A percentile compares a stretch with the other conserved stretches of the same genome.
Conservation (phyloP, 768 basidiomycete species). For the Mycena olivaceomarginata region DNA sequence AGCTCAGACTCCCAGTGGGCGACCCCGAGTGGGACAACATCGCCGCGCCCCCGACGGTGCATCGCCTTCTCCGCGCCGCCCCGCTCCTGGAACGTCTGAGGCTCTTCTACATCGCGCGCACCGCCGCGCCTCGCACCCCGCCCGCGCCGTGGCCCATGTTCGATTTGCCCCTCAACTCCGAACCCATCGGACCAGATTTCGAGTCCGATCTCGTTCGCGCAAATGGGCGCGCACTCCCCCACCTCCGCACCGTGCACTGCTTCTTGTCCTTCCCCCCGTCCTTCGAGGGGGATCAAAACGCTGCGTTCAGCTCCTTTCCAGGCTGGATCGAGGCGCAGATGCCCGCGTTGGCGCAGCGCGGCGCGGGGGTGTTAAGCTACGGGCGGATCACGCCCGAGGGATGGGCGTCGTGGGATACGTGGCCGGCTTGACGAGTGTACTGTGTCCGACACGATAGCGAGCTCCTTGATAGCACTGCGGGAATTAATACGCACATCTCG, state of each 20-base stretch:
- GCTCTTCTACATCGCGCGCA: background rate
- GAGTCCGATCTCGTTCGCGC: too few species aligned
- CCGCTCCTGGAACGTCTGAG: background rate
- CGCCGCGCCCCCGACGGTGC: background rate
- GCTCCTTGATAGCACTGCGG: background rate
- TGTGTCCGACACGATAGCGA: too few species aligned
- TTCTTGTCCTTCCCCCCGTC: background rate
- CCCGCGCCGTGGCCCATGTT: background rate
- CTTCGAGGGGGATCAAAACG: background rate
- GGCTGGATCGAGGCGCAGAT: background rate
- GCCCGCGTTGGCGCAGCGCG: background rate
- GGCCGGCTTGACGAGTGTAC: background rate
- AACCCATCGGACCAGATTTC: too few species aligned
- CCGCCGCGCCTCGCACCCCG: background rate
- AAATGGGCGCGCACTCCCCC: background rate
- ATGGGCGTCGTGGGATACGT: background rate
- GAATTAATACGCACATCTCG: too few species aligned
- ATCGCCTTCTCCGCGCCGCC: background rate
- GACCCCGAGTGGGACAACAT: constrained; percentile 4
- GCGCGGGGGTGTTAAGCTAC: background rate
- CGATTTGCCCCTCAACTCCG: background rate
- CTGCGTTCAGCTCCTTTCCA: background rate
- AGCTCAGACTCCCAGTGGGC: background rate
- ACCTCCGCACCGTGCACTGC: background rate
- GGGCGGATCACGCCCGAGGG: background rate